Evolutionary conservation across 2,329 filamentous ascomycete species (phyloP).

Genomic region (Diaporthe ampelina): DNA sequence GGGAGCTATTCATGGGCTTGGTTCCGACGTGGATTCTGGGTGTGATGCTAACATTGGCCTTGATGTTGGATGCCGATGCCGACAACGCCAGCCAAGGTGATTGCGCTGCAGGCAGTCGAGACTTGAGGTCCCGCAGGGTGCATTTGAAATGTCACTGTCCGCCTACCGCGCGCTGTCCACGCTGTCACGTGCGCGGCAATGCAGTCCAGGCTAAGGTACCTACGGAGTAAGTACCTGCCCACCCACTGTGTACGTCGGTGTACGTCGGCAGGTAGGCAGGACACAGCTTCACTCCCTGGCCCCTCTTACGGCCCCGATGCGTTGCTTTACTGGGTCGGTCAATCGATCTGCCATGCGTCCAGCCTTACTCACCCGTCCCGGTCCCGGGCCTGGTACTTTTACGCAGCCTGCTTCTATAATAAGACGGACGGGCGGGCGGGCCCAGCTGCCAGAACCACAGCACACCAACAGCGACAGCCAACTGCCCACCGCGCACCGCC

Average conservation of each 20-base stretch:
- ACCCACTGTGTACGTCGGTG: no score
- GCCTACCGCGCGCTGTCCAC: background rate
- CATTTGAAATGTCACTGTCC: no score
- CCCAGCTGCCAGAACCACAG: background rate
- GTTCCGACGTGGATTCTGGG: no score
- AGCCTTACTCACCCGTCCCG: background rate
- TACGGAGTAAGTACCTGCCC: no score
- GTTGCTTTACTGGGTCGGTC: background rate
- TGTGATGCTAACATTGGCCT: background rate
- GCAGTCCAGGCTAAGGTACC: no score
- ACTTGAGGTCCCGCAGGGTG: no score
- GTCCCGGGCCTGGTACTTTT: background rate
- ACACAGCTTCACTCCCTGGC: no score
- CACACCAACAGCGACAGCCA: background rate
- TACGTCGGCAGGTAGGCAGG: no score
- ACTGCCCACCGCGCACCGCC: background rate
- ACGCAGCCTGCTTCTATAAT: constrained; percentile 17
- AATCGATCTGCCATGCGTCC: background rate
- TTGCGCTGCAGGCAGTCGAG: constrained; percentile 1
- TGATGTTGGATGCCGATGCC: background rate
- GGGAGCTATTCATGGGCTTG: background rate
- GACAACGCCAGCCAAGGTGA: background rate
- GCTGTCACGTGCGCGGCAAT: constrained; percentile 9
- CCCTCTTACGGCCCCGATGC: no score
- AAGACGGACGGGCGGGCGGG: background rate